Evolutionary conservation across 2,329 filamentous ascomycete genomes (phyloP).

Genomic region (Xylaria sp.): DNA sequence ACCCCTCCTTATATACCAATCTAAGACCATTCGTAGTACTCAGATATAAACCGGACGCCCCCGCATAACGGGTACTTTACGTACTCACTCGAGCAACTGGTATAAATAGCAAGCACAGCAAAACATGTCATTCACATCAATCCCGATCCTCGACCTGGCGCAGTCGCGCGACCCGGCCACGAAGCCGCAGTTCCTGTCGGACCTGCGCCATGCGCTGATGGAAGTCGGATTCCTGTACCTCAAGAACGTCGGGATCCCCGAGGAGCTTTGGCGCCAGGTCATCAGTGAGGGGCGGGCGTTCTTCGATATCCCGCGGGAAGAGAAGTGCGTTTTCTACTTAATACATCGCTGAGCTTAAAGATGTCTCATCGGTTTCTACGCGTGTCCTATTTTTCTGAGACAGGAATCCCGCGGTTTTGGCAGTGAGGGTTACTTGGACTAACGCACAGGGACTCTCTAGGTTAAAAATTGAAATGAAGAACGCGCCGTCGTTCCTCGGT

Average conservation of each 20-base stretch:
- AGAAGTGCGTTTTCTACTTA: constrained; percentile 68
- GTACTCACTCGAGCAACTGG: too few relatives aligned
- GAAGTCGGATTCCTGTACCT: constrained; percentile 92
- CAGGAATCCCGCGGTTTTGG: not conserved
- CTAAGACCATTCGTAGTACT: too few relatives aligned
- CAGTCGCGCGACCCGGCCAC: constrained; percentile 70
- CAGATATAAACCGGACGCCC: too few relatives aligned
- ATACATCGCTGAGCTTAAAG: not conserved
- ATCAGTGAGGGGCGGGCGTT: constrained; percentile 76
- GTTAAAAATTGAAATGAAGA: constrained; percentile 77
- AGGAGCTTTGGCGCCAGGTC: constrained; percentile 72
- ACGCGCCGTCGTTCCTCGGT: constrained; percentile 76
- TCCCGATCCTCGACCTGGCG: constrained; percentile 82
- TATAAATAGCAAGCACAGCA: not conserved
- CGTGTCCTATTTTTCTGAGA: not conserved
- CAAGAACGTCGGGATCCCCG: constrained; percentile 79
- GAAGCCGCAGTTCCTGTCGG: constrained; percentile 76
- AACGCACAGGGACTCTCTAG: constrained; percentile 49
- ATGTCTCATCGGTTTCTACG: too few relatives aligned
- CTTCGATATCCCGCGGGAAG: constrained; percentile 79
- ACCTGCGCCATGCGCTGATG: constrained; percentile 79
- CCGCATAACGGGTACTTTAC: too few relatives aligned
- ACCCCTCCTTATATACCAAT: not conserved
- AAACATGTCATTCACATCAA: constrained; percentile 75
- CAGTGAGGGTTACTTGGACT: not conserved